Evolutionary conservation across 2,329 filamentous ascomycete species (phyloP), one percentile per base, ranked within the genome.

Genomic region (Coleophoma crateriformis): DNA sequence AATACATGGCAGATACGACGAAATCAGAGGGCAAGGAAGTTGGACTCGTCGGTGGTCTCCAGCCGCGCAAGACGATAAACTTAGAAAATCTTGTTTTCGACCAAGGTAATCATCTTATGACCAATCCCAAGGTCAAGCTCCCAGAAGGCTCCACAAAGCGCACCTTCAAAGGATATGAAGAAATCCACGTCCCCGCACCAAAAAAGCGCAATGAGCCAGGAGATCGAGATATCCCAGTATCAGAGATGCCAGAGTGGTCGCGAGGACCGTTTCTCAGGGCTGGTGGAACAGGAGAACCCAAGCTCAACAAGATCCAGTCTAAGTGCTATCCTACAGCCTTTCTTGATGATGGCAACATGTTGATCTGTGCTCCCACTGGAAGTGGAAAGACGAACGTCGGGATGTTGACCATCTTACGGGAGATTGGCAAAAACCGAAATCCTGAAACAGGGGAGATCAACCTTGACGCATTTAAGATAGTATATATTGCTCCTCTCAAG

Each of bases 381-480:
- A 96, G 90, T 66, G 94, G 94, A 65, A 99, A 99, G 73, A 99
- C 94, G 2, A 99, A 99, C 63, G 94, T 99, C 46, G 92, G 92
- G 39, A 97, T 99, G 92, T 76, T 99, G 55, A 86, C 92, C 2
- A 97, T 99, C 64, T 78, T 99, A 37, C 88, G 92, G 54, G 95
- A 99, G 67, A 90, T 99, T 64, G 94, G 94, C 53, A 99, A 97
- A 74, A 86, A 99, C 65, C 82, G 92, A 50, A 86, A 99, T 62
- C 82, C 88, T 0, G 76, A 86, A 54, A 96, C 90, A 1, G 94
- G 94, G n/a, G 87, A 95, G 53, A 94, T 99, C 56, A 90, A 95
- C 67, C 75, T 99, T 8, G 94, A 99, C 63, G 84, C 91, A 40
- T 99, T 99, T 76, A 99, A 99, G 72, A 96, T 99, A 60, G 87